Evolutionary conservation across 192 early-diverging fungal species (phyloP), one percentile per base, ranked within the genome.

Genomic region (Coemansia sp.): DNA sequence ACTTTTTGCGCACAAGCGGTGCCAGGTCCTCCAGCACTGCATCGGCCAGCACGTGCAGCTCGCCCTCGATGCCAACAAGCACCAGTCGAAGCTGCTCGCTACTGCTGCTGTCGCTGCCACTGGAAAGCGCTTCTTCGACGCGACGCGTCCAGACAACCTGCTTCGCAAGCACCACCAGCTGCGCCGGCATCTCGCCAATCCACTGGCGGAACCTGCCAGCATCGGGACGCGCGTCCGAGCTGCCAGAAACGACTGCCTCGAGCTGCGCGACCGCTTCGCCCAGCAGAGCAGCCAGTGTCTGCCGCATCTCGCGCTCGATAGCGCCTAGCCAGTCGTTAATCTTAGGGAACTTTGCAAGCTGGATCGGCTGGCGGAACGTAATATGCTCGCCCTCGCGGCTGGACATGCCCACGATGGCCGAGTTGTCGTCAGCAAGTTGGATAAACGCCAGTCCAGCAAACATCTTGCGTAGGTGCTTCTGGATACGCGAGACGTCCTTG

Each of bases 381-480:
- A 99, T 89, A 17, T 83, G 80, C 82, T 99, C 98, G 51, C 95
- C 96, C 77, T 99, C 98, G 48, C 88, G 87, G 25, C 96, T 98
- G 5, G 88, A 83, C 84, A 99, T 89, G 40, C 96, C 96, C 3
- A 80, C 42, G 30, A 99, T 92, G 7, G 73, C 56, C 3, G 86
- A 71, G 11, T 80, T 72, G 60, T 97, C 95, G 20, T 98, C 97
- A 33, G 83, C 86, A 28, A 97, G 80, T n/a, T 92, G 67, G 33
- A 98, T 88, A 45, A 86, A 89, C 10, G 90, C 83, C 55, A 98
- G 88, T 45, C 96, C 98, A 11, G 96, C 94, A 90, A 99, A 99
- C 96, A 99, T 98, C 85, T 99, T 99, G 75, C 95, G 95, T 81
- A 99, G 90, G 74, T 99, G 98, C 71, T 97, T 98, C 72, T 99